phyloP scores from a whole-genome alignment of 306 rosid genomes.

The Notholithocarpus densiflorus region DNA sequence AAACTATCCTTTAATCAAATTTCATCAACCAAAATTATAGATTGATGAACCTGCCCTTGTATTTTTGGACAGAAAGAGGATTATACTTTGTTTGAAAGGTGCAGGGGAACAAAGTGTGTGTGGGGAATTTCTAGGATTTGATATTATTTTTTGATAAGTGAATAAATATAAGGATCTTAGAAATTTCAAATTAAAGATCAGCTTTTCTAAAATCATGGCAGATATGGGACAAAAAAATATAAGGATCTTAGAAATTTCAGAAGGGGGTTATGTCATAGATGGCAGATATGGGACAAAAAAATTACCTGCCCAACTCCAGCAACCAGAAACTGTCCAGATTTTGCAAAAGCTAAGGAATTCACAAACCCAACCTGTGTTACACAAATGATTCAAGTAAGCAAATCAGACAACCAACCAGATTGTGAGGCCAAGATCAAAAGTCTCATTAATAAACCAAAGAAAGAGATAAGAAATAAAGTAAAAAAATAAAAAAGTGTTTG shows the following conservation, averaged over 20 bases:
- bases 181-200: neutral
- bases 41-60: too few relatives aligned
- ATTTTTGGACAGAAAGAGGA: too few relatives aligned
- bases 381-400: constrained; percentile 13
- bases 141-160: neutral
- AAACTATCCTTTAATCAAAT: too few relatives aligned
- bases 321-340: constrained; percentile 70
- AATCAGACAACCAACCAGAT: neutral
- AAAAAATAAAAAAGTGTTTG: neutral
- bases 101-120: too few relatives aligned
- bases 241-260: too few relatives aligned
- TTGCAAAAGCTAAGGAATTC: constrained; percentile 86
- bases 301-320: constrained; percentile 95
- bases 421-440: neutral
- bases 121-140: too few relatives aligned
- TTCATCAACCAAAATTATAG: too few relatives aligned
- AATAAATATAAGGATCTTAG: neutral
- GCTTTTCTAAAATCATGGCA: neutral
- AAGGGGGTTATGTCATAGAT: neutral
- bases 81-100: too few relatives aligned
- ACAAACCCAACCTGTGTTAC: constrained; percentile 82
- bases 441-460: neutral
- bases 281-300: constrained; percentile 3
- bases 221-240: constrained; percentile 7
- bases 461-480: neutral